Evolutionary conservation across 345 rosid genomes (phyloP), one percentile per base, ranked within the genome.

Genomic region (Corchorus capsularis): DNA sequence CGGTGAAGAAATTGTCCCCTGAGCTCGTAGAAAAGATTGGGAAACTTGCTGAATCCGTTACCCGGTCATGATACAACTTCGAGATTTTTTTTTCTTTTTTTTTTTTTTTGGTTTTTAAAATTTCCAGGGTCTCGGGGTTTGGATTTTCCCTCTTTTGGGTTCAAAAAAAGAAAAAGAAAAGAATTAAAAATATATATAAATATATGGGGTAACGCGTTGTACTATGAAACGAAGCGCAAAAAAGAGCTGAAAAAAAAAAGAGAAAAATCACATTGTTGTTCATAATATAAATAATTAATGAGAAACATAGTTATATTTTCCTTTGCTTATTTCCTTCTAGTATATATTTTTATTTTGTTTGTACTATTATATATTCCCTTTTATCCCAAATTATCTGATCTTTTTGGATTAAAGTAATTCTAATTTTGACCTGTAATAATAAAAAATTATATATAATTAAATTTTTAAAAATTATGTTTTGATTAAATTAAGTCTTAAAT

Each of bases 41-140:
- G 75, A 89, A 86, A 89, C 87, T 96, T 81, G 97, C 89, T 3
- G 89, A 91, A 80, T 91, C 94, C 77, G 96, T 96, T 80, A 87
- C 89, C 78, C 90, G 88, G 90, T 89, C 89, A 75, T 86, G 78
- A 86, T 74, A 74, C 76, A 66, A 37, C 74, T 59, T 49, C 20
- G 53, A 65, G 55, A 72, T 63, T 70, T 45, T 63, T 54, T 52
- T 43, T 27, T 4, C 0, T 4, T 1, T 17, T 64, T 66, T 17
- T 63, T 2, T 8, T 63, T 63, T 37, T 17, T 69, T 50, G 22
- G 19, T 59, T 76, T 61, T 64, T n/a, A 59, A 2, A 39, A 63
- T 56, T 56, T 56, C 3, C 34, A 19, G 14, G 61, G 34, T 19
- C 32, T 20, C 61, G 61, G 34, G 61, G 34, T 56, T 19, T 54